These are phyloP conservation scores for Scleroderma bovista DNA, from an alignment of 768 basidiomycete species.

Conservation along the genomic window DNA sequence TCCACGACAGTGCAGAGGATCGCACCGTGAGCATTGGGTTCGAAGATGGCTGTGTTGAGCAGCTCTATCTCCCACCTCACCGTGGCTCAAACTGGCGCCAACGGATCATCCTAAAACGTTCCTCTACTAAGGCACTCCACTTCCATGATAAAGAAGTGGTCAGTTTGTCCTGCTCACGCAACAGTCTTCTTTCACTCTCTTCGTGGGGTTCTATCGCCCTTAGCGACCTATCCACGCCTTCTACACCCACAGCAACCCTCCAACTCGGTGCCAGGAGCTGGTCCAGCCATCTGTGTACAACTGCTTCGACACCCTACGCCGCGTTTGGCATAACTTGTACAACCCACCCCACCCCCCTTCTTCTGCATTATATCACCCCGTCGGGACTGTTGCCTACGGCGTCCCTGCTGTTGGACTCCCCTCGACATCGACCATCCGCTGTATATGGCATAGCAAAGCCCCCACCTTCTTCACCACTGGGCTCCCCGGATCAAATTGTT, in stretches of 20 bases:
- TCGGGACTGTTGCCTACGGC: conserved; percentile 44
- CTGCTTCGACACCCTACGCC: conserved; percentile 51
- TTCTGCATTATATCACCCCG: conserved; percentile 48
- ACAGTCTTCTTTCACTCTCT: conserved; percentile 51
- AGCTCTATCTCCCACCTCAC: conserved; percentile 31
- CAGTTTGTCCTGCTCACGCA: conserved; percentile 44
- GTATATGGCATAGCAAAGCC: conserved; percentile 68
- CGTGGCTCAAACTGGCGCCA: conserved; percentile 3
- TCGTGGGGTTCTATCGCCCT: conserved; percentile 46
- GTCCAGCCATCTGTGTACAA: conserved; percentile 51
- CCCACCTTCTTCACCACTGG: conserved; percentile 61
- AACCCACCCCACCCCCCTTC: conserved; percentile 40
- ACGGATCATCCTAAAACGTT: conserved; percentile 17
- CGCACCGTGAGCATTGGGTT: conserved; percentile 50
- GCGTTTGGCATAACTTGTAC: conserved; percentile 60
- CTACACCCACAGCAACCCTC: conserved; percentile 25
- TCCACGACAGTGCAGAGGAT: conserved; percentile 40
- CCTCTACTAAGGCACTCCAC: conserved; percentile 19
- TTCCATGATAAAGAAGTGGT: conserved; percentile 43
- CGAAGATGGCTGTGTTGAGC: conserved; percentile 53
- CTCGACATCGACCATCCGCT: conserved; percentile 39
- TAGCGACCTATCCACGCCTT: conserved; percentile 20
- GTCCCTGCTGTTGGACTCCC: conserved; percentile 41
- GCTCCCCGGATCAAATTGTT: conserved; percentile 63
- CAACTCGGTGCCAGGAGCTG: conserved; percentile 54